These are phyloP conservation scores for Mucor piriformis DNA, from an alignment of 371 early-diverging fungal genomes.

Conservation along the genomic window DNA sequence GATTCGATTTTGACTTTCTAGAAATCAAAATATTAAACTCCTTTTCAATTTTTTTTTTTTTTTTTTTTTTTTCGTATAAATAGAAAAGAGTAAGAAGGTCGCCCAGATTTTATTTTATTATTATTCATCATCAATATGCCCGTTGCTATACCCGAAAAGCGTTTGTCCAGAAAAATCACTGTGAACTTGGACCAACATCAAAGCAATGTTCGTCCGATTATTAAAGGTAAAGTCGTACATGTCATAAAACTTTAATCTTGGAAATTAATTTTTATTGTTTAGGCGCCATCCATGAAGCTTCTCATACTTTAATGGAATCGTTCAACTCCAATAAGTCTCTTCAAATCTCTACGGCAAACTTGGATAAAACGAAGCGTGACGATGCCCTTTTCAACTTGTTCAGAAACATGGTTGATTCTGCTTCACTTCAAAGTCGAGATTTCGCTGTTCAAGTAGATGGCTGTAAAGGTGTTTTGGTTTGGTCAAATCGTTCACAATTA, in stretches of 20 bases:
- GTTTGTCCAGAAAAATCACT: conserved; percentile 23
- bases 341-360: conserved; percentile 24
- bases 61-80: neutral
- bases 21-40: conserved; percentile 6
- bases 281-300: conserved; percentile 53
- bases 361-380: conserved; percentile 23
- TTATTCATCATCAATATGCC: conserved; percentile 7
- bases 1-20: conserved; percentile 10
- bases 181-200: conserved; percentile 19
- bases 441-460: conserved; percentile 51
- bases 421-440: conserved; percentile 43
- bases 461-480: conserved; percentile 48
- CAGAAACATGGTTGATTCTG: conserved; percentile 40
- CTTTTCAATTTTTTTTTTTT: neutral
- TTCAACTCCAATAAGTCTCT: conserved; percentile 27
- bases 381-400: conserved; percentile 30
- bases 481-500: conserved; percentile 37
- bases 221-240: conserved; percentile 23
- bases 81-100: neutral
- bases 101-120: neutral
- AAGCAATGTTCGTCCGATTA: conserved; percentile 29
- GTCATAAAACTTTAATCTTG: neutral
- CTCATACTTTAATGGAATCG: conserved; percentile 46
- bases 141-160: conserved; percentile 14
- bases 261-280: neutral